Conservation (phyloP, 306 rosid genomes). For the Vigna hirtella region DNA sequence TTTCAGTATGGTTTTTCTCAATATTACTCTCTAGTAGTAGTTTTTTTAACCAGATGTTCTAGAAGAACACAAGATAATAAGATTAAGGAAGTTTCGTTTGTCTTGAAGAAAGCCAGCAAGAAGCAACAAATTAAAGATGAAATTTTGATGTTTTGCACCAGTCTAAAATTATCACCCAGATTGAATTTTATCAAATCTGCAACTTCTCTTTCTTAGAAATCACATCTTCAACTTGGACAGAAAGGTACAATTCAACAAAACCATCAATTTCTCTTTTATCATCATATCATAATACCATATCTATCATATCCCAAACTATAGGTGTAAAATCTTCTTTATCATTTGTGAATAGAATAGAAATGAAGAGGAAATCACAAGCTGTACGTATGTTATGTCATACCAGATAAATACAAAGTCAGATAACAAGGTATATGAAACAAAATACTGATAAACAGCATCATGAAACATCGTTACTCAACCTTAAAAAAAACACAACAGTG, state of each 20-base stretch:
- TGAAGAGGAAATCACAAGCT: constrained; percentile 6
- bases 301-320: too few relatives aligned
- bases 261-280: neutral
- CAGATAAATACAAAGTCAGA: constrained; percentile 6
- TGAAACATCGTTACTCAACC: neutral
- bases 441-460: neutral
- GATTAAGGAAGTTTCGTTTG: neutral
- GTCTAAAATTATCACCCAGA: too few relatives aligned
- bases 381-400: constrained; percentile 1
- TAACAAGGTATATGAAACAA: neutral
- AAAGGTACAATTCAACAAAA: neutral
- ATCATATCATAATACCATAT: too few relatives aligned
- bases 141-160: neutral
- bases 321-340: neutral
- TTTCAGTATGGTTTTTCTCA: neutral
- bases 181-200: neutral
- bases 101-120: too few relatives aligned
- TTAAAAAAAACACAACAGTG: neutral
- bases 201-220: neutral
- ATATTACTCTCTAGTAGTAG: neutral
- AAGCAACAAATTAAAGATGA: neutral
- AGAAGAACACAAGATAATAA: neutral
- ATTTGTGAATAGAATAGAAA: neutral
- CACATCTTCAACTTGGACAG: neutral
- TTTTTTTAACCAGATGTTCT: neutral